phyloP scores from a whole-genome alignment of 2,329 filamentous ascomycete species.

The Plenodomus tracheiphilus region DNA sequence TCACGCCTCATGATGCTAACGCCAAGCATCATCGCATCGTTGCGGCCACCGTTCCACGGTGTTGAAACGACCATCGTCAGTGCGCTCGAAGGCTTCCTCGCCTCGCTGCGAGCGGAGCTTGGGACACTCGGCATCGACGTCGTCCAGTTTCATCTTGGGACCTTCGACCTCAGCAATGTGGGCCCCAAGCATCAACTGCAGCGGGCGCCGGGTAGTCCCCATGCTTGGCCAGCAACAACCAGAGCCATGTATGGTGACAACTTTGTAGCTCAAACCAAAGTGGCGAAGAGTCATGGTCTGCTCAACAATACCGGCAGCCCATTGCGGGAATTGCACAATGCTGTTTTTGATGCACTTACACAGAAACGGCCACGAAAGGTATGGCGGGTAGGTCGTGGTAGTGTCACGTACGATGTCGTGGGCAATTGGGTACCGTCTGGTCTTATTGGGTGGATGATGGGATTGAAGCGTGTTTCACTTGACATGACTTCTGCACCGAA shows the following conservation, averaged over 20 bases:
- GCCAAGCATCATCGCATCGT: slow-evolving; percentile 76
- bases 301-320: slow-evolving; percentile 65
- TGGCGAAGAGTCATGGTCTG: slow-evolving; percentile 56
- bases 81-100: slow-evolving; percentile 83
- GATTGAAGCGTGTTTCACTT: slow-evolving; percentile 62
- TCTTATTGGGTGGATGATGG: slow-evolving; percentile 93
- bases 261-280: slow-evolving; percentile 42
- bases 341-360: slow-evolving; percentile 87
- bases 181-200: slow-evolving; percentile 48
- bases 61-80: slow-evolving; percentile 85
- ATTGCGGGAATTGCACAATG: slow-evolving; percentile 78
- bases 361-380: slow-evolving; percentile 62
- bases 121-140: slow-evolving; percentile 75
- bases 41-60: slow-evolving; percentile 78
- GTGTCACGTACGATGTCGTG: slow-evolving; percentile 81
- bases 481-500: slow-evolving; percentile 38
- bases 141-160: slow-evolving; percentile 86
- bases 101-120: slow-evolving; percentile 79
- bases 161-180: slow-evolving; percentile 79
- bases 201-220: slow-evolving; percentile 37
- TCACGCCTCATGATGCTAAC: slow-evolving; percentile 76
- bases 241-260: slow-evolving; percentile 43
- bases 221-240: slow-evolving; percentile 43
- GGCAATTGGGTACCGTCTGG: slow-evolving; percentile 77
- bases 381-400: slow-evolving; percentile 82